Percentiles rank a stretch among this genome's conserved stretches.
phyloP scores from a whole-genome alignment of 805 yeast species.

The Metschnikowia cubensis region DNA sequence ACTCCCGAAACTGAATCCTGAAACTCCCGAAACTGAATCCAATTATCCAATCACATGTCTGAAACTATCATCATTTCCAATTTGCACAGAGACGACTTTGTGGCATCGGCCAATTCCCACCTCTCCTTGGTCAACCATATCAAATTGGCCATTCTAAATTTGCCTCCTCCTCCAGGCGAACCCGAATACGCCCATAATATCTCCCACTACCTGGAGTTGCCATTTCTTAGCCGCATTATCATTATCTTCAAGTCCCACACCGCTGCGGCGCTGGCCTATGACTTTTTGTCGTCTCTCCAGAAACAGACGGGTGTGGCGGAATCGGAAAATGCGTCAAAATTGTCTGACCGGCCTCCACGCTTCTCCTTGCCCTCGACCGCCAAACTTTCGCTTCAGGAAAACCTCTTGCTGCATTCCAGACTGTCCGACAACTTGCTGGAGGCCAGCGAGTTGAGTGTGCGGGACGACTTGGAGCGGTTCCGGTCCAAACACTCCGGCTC shows the following conservation, averaged over 20 bases:
- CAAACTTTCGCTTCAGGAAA: constrained; percentile 35
- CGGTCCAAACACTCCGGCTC: constrained; percentile 17
- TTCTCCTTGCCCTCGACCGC: constrained; percentile 17
- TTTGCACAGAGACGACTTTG: constrained; percentile 29
- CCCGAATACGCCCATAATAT: constrained; percentile 24
- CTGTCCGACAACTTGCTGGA: constrained; percentile 24
- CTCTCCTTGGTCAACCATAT: constrained; percentile 35
- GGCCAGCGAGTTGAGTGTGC: constrained; percentile 19
- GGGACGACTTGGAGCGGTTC: constrained; percentile 23
- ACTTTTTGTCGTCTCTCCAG: constrained; percentile 17
- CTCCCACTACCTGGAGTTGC: constrained; percentile 35
- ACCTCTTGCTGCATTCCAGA: constrained; percentile 32
- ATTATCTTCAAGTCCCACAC: constrained; percentile 32
- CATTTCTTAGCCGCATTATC: constrained; percentile 36
- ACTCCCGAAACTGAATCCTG: too few species aligned
- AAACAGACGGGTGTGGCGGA: neutral
- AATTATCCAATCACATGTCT: too few species aligned
- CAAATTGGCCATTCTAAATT: constrained; percentile 29
- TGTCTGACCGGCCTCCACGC: neutral
- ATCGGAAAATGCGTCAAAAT: too few species aligned
- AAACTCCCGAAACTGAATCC: too few species aligned
- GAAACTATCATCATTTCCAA: constrained; percentile 36
- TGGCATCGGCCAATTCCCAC: constrained; percentile 11
- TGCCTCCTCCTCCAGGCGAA: constrained; percentile 11
- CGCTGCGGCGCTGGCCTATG: constrained; percentile 25